Conservation (phyloP, 371 early-diverging fungal genomes). For the Homolaphlyctis polyrhiza region DNA sequence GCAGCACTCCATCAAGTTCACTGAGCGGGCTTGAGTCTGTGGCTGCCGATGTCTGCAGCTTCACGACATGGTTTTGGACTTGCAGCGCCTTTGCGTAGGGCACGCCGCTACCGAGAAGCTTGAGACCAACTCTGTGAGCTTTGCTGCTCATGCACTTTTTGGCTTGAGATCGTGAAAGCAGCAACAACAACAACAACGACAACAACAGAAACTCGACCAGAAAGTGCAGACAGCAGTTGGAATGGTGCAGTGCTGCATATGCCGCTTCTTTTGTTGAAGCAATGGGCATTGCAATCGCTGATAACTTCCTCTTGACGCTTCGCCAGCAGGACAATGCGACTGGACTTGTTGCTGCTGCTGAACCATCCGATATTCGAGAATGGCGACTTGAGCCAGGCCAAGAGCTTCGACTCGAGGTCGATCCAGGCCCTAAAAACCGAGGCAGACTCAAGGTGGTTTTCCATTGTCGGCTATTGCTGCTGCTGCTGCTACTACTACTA, state of each 20-base stretch:
- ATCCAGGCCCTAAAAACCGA: constrained; percentile 24
- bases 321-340: too few species aligned
- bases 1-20: constrained; percentile 31
- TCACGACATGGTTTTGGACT: constrained; percentile 52
- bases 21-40: background rate
- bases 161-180: too few species aligned
- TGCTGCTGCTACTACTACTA: background rate
- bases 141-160: too few species aligned
- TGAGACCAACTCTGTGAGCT: constrained; percentile 30
- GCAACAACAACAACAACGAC: too few species aligned
- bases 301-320: too few species aligned
- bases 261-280: too few species aligned
- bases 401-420: constrained; percentile 77
- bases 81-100: constrained; percentile 52
- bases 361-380: constrained; percentile 5
- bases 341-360: too few species aligned
- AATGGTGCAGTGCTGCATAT: too few species aligned
- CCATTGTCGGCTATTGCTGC: background rate
- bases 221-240: too few species aligned
- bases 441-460: constrained; percentile 46
- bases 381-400: constrained; percentile 51
- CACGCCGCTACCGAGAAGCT: constrained; percentile 37
- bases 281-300: too few species aligned
- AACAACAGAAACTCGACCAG: too few species aligned
- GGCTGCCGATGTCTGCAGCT: constrained; percentile 18